These are phyloP conservation scores for Diutina sp. DNA, from an alignment of 1,139 yeast genomes.

Conservation along the genomic window DNA sequence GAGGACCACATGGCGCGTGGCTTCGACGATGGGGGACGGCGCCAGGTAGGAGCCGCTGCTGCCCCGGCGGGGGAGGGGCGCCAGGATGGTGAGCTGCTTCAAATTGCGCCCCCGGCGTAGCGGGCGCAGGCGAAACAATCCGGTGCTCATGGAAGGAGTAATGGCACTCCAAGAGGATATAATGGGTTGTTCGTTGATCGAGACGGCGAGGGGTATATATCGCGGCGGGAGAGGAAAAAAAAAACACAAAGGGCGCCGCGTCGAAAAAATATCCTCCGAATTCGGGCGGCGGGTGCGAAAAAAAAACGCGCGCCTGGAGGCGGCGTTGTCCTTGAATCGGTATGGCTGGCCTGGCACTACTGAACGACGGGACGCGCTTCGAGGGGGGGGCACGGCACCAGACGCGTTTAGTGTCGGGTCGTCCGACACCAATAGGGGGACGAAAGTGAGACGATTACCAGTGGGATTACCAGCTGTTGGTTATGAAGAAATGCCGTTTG, in stretches of 20 bases:
- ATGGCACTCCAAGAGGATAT: background rate
- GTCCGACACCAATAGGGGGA: too few relatives aligned
- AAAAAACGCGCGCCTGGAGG: background rate
- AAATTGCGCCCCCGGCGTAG: background rate
- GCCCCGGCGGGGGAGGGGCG: background rate
- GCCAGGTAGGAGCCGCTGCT: background rate
- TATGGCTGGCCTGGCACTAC: background rate
- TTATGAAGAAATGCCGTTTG: too few relatives aligned
- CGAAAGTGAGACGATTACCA: too few relatives aligned
- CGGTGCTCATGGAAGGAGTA: background rate
- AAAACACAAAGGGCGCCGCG: background rate
- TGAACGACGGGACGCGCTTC: background rate
- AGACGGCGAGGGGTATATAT: background rate
- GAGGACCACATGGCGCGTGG: background rate
- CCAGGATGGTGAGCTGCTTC: conserved; percentile 2
- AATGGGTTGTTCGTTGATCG: background rate
- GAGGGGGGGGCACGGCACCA: background rate
- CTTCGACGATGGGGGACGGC: background rate
- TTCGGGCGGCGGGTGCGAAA: background rate
- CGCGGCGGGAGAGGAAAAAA: background rate
- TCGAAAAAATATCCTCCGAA: background rate
- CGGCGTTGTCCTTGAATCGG: background rate
- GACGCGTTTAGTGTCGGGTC: background rate
- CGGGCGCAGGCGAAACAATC: background rate
- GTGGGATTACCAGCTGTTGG: too few relatives aligned